phyloP scores from a whole-genome alignment of 169 alveolate genomes.

The Eimeria sp. region DNA sequence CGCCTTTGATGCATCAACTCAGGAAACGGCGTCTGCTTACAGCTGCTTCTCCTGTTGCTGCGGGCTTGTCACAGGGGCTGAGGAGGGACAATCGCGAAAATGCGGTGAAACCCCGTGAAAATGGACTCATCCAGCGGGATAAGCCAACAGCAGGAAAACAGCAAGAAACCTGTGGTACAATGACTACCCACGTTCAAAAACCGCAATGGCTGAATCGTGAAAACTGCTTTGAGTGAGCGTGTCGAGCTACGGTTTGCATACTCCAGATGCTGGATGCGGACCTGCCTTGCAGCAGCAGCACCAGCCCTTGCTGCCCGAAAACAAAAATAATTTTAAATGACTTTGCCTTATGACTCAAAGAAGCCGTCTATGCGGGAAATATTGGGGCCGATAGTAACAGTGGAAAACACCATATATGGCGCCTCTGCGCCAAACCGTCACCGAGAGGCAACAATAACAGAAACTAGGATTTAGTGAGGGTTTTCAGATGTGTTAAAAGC shows the following conservation, averaged over 20 bases:
- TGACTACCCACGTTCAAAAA: not conserved
- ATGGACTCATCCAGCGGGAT: not conserved
- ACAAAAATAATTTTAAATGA: not conserved
- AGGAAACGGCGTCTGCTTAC: not conserved
- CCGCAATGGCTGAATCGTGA: not conserved
- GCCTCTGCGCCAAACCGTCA: constrained; percentile 5
- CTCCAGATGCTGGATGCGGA: not conserved
- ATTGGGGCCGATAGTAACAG: not conserved
- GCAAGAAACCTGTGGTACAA: not conserved
- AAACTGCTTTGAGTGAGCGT: not conserved
- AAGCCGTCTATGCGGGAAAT: not conserved
- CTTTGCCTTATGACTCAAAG: not conserved
- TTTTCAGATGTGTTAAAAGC: not conserved
- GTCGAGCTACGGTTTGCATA: not conserved
- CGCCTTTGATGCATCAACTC: not conserved
- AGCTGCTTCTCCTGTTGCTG: not conserved
- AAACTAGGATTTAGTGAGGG: not conserved
- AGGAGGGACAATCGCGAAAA: not conserved
- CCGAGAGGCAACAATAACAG: not conserved
- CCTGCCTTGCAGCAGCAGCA: not conserved
- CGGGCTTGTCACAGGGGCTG: not conserved
- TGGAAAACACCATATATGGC: not conserved
- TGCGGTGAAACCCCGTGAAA: not conserved
- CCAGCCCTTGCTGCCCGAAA: not conserved
- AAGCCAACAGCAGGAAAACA: not conserved